phyloP scores from a whole-genome alignment of 805 yeast genomes.

The Candida saitoana region DNA sequence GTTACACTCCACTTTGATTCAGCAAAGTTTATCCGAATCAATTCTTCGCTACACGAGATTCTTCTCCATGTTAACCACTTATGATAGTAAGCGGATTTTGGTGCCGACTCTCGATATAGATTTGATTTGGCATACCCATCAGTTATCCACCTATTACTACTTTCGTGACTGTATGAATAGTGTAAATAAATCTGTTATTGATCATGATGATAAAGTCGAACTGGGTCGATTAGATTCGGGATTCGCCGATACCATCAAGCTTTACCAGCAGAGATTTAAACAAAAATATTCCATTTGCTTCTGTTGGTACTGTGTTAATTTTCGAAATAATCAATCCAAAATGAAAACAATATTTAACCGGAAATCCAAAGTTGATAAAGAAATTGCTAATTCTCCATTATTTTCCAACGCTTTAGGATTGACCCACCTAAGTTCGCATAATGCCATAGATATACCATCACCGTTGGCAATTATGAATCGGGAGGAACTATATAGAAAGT shows the following conservation, averaged over 20 bases:
- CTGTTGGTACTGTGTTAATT: slow-evolving; percentile 15
- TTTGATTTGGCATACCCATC: slow-evolving; percentile 12
- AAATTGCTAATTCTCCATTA: slow-evolving; percentile 1
- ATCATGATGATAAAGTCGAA: slow-evolving; percentile 25
- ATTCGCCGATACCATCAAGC: slow-evolving; percentile 14
- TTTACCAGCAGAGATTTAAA: slow-evolving; percentile 12
- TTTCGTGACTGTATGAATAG: slow-evolving; percentile 3
- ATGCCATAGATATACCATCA: slow-evolving; percentile 10
- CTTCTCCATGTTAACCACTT: neutral
- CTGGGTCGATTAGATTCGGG: slow-evolving; percentile 13
- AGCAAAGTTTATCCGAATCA: slow-evolving; percentile 5
- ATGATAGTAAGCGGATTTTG: slow-evolving; percentile 4
- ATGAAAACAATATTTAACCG: slow-evolving; percentile 7
- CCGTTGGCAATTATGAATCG: slow-evolving; percentile 4
- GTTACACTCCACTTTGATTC: slow-evolving; percentile 6
- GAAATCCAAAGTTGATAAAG: neutral
- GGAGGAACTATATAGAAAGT: slow-evolving; percentile 3
- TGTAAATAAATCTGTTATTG: slow-evolving; percentile 10
- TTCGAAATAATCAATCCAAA: slow-evolving; percentile 5
- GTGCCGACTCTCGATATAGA: slow-evolving; percentile 12
- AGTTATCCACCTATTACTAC: slow-evolving; percentile 5
- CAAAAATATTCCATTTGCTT: slow-evolving; percentile 18
- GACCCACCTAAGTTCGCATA: slow-evolving; percentile 14
- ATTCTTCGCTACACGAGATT: slow-evolving; percentile 6
- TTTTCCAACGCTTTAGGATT: slow-evolving; percentile 8